Percentiles rank a stretch among this genome's conserved stretches.
Conservation (phyloP, 1,139 yeast genomes). For the Casaregolazyma lundiana region DNA sequence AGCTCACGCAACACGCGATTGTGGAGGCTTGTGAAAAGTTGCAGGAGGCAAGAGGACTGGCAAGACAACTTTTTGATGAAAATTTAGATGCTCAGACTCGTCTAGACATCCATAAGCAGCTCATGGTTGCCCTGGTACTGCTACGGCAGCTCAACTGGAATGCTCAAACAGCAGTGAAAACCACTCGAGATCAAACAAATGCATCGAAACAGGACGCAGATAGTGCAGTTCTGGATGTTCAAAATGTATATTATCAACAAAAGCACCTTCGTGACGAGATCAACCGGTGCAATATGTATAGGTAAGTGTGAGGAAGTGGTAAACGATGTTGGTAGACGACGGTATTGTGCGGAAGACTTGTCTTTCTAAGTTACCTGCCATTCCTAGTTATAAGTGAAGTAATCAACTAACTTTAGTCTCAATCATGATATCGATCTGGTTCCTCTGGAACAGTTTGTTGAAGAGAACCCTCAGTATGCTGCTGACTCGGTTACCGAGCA, state of each 20-base stretch:
- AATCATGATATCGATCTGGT: conserved; percentile 31
- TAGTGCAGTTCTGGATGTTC: conserved; percentile 28
- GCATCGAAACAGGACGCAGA: conserved; percentile 29
- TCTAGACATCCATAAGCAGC: conserved; percentile 17
- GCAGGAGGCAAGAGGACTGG: conserved; percentile 1
- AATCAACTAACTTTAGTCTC: conserved; percentile 14
- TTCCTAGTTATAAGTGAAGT: neutral
- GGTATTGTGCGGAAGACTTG: too few species aligned
- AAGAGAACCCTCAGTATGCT: conserved; percentile 25
- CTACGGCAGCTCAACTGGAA: conserved; percentile 27
- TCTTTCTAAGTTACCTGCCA: too few species aligned
- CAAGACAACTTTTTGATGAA: neutral
- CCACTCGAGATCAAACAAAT: conserved; percentile 22
- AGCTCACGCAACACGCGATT: neutral
- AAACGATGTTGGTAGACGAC: too few species aligned
- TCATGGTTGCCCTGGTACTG: conserved; percentile 23
- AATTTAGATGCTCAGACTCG: neutral
- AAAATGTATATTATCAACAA: conserved; percentile 33
- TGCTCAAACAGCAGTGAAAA: conserved; percentile 23
- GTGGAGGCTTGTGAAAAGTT: neutral
- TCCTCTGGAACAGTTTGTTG: conserved; percentile 28
- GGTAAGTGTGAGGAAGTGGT: conserved; percentile 2
- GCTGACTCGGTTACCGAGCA: conserved; percentile 20
- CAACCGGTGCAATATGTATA: conserved; percentile 27
- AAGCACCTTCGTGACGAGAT: conserved; percentile 31